These are phyloP conservation scores for Arthrinium puccinioides DNA, from an alignment of 2,329 filamentous ascomycete species.

Conservation along the genomic window DNA sequence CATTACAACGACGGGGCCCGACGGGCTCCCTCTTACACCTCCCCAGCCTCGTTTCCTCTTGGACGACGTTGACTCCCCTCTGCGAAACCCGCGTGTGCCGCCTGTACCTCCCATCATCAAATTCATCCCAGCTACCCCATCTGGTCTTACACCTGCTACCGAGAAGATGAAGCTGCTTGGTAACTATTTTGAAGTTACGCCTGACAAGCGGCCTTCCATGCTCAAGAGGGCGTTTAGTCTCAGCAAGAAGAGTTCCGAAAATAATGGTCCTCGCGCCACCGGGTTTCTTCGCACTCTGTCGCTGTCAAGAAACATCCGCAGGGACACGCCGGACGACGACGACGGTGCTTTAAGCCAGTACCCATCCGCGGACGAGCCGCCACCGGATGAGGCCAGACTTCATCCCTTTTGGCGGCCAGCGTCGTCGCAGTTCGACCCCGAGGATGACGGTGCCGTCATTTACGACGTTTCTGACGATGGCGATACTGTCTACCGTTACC, in stretches of 20 bases:
- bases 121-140: slow-evolving; percentile 57
- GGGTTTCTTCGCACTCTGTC: slow-evolving; percentile 47
- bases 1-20: slow-evolving; percentile 31
- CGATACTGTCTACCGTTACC: slow-evolving; percentile 35
- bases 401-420: slow-evolving; percentile 58
- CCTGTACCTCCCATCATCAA: slow-evolving; percentile 47
- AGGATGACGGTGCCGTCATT: slow-evolving; percentile 19
- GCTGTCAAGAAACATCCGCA: slow-evolving; percentile 34
- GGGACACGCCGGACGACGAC: slow-evolving; percentile 20
- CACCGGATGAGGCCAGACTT: slow-evolving; percentile 44
- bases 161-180: slow-evolving; percentile 46
- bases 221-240: slow-evolving; percentile 47
- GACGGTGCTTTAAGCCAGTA: slow-evolving; percentile 24
- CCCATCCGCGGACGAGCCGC: slow-evolving; percentile 35
- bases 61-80: slow-evolving; percentile 52
- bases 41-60: slow-evolving; percentile 40
- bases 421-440: slow-evolving; percentile 28
- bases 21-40: slow-evolving; percentile 41
- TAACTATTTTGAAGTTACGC: slow-evolving; percentile 38
- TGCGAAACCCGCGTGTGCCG: slow-evolving; percentile 54
- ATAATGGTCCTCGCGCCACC: slow-evolving; percentile 29
- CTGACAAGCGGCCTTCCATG: slow-evolving; percentile 41
- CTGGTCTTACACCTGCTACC: slow-evolving; percentile 46
- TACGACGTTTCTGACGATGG: slow-evolving; percentile 23
- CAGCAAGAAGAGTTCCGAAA: slow-evolving; percentile 40